phyloP scores from a whole-genome alignment of 495 filamentous ascomycete species.

The Penicillium roqueforti region DNA sequence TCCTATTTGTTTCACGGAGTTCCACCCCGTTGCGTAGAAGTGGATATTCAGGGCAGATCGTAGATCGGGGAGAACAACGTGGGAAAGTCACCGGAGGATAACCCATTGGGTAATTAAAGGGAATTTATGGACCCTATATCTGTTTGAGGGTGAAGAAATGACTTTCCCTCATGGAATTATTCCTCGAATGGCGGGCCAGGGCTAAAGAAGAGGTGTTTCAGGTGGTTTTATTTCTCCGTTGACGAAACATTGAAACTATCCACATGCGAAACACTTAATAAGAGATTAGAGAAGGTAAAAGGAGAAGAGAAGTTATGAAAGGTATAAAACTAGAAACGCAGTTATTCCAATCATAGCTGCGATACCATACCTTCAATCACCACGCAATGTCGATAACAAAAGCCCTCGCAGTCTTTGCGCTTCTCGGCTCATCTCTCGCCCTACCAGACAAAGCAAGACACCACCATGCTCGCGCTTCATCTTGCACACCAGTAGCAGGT shows the following conservation, averaged over 20 bases:
- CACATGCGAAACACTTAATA: not conserved
- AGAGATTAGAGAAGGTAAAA: not conserved
- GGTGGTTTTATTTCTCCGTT: not conserved
- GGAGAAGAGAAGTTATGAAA: not conserved
- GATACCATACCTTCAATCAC: not conserved
- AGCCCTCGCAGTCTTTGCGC: conserved; percentile 5
- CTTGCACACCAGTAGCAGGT: conserved; percentile 36
- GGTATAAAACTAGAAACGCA: not conserved
- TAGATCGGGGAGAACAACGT: not conserved
- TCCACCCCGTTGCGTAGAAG: not conserved
- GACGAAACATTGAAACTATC: not conserved
- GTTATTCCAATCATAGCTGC: not conserved
- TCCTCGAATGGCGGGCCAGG: conserved; percentile 15
- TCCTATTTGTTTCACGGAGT: not conserved
- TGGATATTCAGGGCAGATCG: not conserved
- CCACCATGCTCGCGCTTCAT: conserved; percentile 17
- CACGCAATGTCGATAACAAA: not conserved
- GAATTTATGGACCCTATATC: no score
- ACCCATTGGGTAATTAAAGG: not conserved
- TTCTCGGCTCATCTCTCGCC: not conserved
- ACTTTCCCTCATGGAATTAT: conserved; percentile 1
- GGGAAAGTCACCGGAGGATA: not conserved
- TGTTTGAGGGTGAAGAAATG: not conserved
- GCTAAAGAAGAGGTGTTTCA: conserved; percentile 6
- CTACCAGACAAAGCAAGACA: conserved; percentile 6